Percentiles rank a stretch among this genome's conserved stretches.
phyloP scores from a whole-genome alignment of 169 alveolate species.

The Fabrea salina region DNA sequence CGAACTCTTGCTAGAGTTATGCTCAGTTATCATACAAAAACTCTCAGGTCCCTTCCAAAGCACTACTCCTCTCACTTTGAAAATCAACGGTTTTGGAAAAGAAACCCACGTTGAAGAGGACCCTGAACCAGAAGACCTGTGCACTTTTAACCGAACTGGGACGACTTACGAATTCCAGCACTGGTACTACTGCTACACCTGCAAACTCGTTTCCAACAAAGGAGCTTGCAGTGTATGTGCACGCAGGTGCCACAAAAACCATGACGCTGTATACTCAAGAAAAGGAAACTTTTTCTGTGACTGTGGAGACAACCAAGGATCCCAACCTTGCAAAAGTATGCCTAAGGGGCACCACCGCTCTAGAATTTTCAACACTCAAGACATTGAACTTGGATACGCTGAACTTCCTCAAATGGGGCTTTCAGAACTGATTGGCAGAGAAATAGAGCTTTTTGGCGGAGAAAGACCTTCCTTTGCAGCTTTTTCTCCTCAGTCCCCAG shows the following conservation, averaged over 20 bases:
- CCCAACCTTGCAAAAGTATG: constrained; percentile 21
- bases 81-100: constrained; percentile 16
- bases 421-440: neutral
- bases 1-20: neutral
- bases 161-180: constrained; percentile 39
- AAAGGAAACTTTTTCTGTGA: constrained; percentile 58
- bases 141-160: constrained; percentile 41
- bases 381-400: neutral
- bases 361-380: neutral
- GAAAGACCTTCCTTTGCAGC: no score
- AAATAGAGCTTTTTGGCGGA: no score
- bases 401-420: neutral
- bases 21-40: neutral
- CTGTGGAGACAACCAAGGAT: constrained; percentile 43
- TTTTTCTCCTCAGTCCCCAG: no score
- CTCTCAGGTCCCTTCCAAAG: neutral
- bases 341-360: constrained; percentile 38
- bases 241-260: constrained; percentile 49
- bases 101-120: neutral
- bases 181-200: constrained; percentile 59
- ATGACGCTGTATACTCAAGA: constrained; percentile 51
- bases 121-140: neutral
- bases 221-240: constrained; percentile 59
- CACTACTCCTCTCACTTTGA: neutral
- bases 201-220: constrained; percentile 42